Conservation (phyloP, 176 grass and related monocot genomes). For the Rhynchospora breviuscula region DNA sequence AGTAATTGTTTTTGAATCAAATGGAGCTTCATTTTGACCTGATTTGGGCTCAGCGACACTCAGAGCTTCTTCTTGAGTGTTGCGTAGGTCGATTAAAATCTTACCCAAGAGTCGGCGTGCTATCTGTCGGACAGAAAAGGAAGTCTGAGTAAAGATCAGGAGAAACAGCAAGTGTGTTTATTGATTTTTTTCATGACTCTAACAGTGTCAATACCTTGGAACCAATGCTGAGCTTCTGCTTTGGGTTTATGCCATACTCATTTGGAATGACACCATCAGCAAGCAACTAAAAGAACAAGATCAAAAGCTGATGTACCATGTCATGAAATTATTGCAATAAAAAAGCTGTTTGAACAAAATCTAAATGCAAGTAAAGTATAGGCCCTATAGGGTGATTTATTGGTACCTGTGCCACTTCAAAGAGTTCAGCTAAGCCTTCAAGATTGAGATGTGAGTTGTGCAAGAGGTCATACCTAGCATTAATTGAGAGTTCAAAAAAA, state of each 20-base stretch:
- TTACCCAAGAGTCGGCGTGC: constrained; percentile 84
- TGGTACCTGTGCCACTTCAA: constrained; percentile 77
- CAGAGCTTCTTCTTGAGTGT: constrained; percentile 73
- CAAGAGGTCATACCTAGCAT: constrained; percentile 78
- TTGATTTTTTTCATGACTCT: background rate
- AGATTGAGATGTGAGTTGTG: constrained; percentile 94
- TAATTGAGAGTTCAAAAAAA: constrained; percentile 23
- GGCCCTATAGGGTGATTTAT: constrained; percentile 5
- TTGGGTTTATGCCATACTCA: constrained; percentile 86
- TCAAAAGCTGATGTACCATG: constrained; percentile 18
- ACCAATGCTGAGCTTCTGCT: constrained; percentile 93
- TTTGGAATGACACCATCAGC: constrained; percentile 98
- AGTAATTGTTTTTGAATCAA: constrained; percentile 36
- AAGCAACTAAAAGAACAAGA: constrained; percentile 55
- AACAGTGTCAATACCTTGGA: constrained; percentile 56
- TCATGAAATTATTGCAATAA: background rate
- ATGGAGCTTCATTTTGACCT: constrained; percentile 28
- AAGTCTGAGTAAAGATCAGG: background rate
- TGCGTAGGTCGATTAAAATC: constrained; percentile 88
- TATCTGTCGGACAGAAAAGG: constrained; percentile 52
- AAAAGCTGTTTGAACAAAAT: background rate
- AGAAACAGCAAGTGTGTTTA: background rate
- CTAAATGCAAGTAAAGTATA: constrained; percentile 10
- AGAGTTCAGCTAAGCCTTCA: constrained; percentile 76
- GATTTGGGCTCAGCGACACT: constrained; percentile 51